These are phyloP conservation scores for Clausena lansium DNA, from an alignment of 345 rosid species.

Conservation along the genomic window DNA sequence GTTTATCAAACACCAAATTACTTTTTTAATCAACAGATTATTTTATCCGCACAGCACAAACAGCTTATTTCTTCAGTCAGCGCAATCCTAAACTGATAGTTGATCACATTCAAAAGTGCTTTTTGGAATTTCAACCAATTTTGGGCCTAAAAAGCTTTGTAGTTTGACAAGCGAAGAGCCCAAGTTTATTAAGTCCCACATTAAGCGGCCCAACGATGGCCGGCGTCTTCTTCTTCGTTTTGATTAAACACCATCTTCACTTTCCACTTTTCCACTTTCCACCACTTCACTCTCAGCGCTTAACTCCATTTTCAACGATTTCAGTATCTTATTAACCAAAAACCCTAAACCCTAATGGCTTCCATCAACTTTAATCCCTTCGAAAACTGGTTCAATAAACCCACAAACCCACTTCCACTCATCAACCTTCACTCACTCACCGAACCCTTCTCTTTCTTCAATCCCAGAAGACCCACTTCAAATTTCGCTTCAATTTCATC, in stretches of 20 bases:
- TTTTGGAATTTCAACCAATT: not conserved
- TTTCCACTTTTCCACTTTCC: too few species aligned
- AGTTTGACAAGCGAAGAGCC: not conserved
- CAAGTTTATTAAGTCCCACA: not conserved
- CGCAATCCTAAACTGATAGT: too few species aligned
- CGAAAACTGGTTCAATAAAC: slow-evolving; percentile 74
- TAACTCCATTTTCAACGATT: slow-evolving; percentile 3
- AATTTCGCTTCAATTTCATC: slow-evolving; percentile 69
- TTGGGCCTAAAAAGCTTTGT: not conserved
- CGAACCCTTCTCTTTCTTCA: slow-evolving; percentile 33
- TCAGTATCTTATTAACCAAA: not conserved
- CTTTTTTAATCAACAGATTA: too few species aligned
- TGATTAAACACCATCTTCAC: not conserved
- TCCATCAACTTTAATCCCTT: slow-evolving; percentile 79
- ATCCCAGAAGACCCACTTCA: slow-evolving; percentile 22
- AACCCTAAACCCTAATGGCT: slow-evolving; percentile 42
- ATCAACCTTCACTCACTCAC: slow-evolving; percentile 43
- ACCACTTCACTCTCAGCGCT: not conserved
- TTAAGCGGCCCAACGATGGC: not conserved
- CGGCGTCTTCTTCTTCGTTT: not conserved
- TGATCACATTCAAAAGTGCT: too few species aligned
- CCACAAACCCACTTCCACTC: slow-evolving; percentile 58
- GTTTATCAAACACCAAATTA: too few species aligned
- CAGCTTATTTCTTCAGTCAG: too few species aligned
- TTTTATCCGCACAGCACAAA: too few species aligned